These are phyloP conservation scores for Rhododendron simsii DNA, from an alignment of 148 eudicot genomes.

Conservation along the genomic window DNA sequence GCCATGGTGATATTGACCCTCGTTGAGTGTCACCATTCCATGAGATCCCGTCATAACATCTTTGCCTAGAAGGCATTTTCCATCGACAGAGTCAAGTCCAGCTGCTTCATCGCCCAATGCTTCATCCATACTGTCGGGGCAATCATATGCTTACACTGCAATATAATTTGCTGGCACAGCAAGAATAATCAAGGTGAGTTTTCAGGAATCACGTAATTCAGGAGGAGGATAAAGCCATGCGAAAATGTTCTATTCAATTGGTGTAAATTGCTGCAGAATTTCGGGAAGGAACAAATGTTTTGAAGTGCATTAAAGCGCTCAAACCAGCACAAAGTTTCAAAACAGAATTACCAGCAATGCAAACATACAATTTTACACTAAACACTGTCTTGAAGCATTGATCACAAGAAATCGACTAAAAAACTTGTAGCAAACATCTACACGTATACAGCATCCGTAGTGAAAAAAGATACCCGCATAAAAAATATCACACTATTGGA, in stretches of 20 bases:
- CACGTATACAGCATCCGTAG: not conserved
- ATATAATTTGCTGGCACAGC: not conserved
- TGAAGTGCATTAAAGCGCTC: not conserved
- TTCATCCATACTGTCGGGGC: constrained; percentile 40
- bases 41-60: constrained; percentile 36
- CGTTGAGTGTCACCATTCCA: constrained; percentile 38
- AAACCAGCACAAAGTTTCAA: not conserved
- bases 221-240: not conserved
- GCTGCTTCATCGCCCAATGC: constrained; percentile 45
- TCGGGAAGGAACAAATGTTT: not conserved
- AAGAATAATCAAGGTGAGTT: not conserved
- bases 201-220: not conserved
- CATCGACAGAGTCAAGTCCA: constrained; percentile 29
- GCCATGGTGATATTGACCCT: constrained; percentile 32
- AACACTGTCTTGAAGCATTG: not conserved
- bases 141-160: constrained; percentile 15
- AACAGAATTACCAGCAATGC: not conserved
- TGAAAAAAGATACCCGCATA: not conserved
- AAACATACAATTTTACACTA: not conserved
- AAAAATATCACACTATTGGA: not conserved
- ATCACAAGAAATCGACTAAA: not conserved
- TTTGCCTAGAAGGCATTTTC: constrained; percentile 33
- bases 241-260: not conserved
- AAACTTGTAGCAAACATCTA: not conserved
- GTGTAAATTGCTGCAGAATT: not conserved